Evolutionary conservation across 345 rosid genomes (phyloP), one percentile per base, ranked within the genome.

Genomic region (Dimocarpus longan): DNA sequence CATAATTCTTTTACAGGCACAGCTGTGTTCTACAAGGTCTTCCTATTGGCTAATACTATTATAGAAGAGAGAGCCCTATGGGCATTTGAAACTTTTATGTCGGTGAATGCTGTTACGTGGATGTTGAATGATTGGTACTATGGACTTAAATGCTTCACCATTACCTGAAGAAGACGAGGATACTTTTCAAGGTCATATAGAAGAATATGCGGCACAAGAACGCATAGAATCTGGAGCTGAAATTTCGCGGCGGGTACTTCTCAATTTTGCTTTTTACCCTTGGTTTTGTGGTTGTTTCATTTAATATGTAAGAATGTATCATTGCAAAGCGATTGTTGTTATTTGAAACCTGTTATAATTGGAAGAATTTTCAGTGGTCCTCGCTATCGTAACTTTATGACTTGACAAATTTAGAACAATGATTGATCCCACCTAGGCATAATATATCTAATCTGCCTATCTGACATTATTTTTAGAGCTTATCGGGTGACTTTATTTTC

Each of bases 161-260:
- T 80, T 89, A 76, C 97, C 97, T 39, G 97, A 93, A 82, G 95
- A 90, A 32, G 93, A 91, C 13, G 95, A 93, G 15, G 97, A 91
- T 73, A 86, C 78, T 22, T 90, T 83, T 60, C 91, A 87, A 37
- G 66, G 90, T 48, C 91, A 74, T 76, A 50, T 80, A 50, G 37
- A 32, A 32, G 37, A 32, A 32, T 32, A 32, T 32, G 37, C 37
- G 3, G 37, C 37, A 32, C 37, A 32, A 32, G 37, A 32, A 32
- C 37, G 37, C 37, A 32, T 32, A 32, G 37, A 32, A 32, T 85
- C 94, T 76, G 90, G 86, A 1, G 97, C 80, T 69, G 91, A 93
- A 80, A 89, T 86, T 73, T 78, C 87, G 3, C 89, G 93, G 50
- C 85, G 94, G 95, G 97, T 93, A 91, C 68, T 66, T 60, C 50